Conservation (phyloP, 139 green algal genomes). For the Asterochloris erici region DNA sequence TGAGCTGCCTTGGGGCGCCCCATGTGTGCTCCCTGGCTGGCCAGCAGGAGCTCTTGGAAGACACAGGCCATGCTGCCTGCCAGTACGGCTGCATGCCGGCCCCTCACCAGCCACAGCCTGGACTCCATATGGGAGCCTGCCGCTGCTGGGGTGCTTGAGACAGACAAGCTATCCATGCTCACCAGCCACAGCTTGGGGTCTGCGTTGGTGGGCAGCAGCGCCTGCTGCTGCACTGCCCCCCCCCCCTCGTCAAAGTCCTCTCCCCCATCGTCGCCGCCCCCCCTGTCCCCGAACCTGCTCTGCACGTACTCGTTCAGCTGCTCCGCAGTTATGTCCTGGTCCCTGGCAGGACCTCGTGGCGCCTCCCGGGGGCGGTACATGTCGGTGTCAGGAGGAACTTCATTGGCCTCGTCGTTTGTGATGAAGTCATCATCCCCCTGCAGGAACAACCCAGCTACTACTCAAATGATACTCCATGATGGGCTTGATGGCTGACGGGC, state of each 20-base stretch:
- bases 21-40: too few species aligned
- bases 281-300: not conserved
- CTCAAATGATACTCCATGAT: not conserved
- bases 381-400: constrained; percentile 31
- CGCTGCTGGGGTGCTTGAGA: too few species aligned
- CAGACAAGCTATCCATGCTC: too few species aligned
- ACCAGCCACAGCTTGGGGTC: constrained; percentile 97
- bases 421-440: constrained; percentile 76
- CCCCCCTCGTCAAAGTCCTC: not conserved
- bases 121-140: too few species aligned
- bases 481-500: not conserved
- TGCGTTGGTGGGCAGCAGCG: constrained; percentile 78
- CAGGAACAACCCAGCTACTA: not conserved
- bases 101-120: too few species aligned
- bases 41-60: too few species aligned
- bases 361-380: constrained; percentile 11
- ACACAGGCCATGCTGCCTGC: too few species aligned
- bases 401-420: constrained; percentile 63
- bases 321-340: constrained; percentile 75
- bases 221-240: constrained; percentile 81
- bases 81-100: too few species aligned
- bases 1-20: too few species aligned
- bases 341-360: constrained; percentile 32
- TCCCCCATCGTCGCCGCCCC: not conserved
- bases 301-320: constrained; percentile 75